These are phyloP conservation scores for Rehmannia glutinosa DNA, from an alignment of 257 asterid species.

Conservation along the genomic window DNA sequence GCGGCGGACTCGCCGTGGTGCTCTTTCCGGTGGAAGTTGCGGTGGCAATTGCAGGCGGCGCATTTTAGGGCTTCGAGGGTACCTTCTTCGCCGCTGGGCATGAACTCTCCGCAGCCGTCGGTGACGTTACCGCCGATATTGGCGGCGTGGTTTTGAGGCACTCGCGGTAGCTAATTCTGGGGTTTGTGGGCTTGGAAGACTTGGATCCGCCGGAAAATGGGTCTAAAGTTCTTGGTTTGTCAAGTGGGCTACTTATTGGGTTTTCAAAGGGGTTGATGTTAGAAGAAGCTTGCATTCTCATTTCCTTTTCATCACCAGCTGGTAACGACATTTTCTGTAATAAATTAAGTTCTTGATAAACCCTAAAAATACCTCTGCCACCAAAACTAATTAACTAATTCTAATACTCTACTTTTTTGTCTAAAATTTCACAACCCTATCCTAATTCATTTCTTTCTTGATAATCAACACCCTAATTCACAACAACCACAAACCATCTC, in stretches of 20 bases:
- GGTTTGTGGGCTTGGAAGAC: constrained; percentile 18
- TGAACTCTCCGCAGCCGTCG: constrained; percentile 96
- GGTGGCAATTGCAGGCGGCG: constrained; percentile 94
- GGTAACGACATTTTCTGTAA: constrained; percentile 35
- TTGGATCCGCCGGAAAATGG: constrained; percentile 48
- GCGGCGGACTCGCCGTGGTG: constrained; percentile 16
- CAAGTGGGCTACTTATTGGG: constrained; percentile 13
- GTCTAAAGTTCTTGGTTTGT: constrained; percentile 25
- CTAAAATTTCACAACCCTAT: no score
- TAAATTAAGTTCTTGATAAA: no score
- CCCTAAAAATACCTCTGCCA: constrained; percentile 22
- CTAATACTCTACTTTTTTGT: no score
- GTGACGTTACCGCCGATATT: constrained; percentile 79
- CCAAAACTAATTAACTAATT: no score
- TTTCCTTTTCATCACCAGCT: constrained; percentile 42
- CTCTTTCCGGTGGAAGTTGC: constrained; percentile 83
- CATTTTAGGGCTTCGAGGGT: constrained; percentile 82
- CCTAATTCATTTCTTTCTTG: background rate
- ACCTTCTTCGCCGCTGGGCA: constrained; percentile 88
- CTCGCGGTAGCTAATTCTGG: constrained; percentile 54
- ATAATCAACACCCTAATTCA: background rate
- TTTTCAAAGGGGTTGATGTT: constrained; percentile 23
- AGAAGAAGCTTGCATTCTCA: constrained; percentile 27
- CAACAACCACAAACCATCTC: background rate
- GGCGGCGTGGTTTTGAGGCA: constrained; percentile 94